Base-by-base conservation (phyloP, 2,329 filamentous ascomycete genomes). In the Aspergillus nomiae region DNA sequence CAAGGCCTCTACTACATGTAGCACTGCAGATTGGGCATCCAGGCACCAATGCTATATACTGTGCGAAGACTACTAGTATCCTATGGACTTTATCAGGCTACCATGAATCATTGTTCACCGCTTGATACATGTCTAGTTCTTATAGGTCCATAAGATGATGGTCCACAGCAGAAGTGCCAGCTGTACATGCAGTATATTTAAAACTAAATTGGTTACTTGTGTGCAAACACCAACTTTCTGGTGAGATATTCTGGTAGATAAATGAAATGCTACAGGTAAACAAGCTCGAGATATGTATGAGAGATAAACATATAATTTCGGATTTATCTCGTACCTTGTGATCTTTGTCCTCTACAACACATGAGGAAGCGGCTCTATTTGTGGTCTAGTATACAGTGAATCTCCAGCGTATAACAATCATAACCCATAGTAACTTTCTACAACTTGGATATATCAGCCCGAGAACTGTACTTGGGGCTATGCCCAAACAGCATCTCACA, bases 101-200 rank as follows among this genome's bases (percentile, higher is more conserved):
- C 51, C 24, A 11, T 55, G 12, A 9, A 38, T 55, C 32, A 16
- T 36, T 6, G 21, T 56, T 55, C 56, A 60, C 59, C 56, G 28
- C 32, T 51, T 60, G 63, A 53, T 64, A 67, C 63, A 62, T 68
- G 66, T 61, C 60, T 60, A 38, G 51, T 55, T 67, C 60, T 67
- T 34, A 68, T 63, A 68, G 66, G 66, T 56, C 60, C 51, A 19
- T 19, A 16, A 38, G n/a, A 51, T 24, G 9, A 38, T 53, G 51
- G 38, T 59, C 61, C 43, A 59, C 38, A n/a, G 57, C 53, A 56
- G 41, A 34, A 24, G 19, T 59, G 64, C 64, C 62, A 66, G 62
- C 28, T 64, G 64, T 62, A 62, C 61, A 57, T 60, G 59, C 59
- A 60, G 50, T 50, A 26, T 10, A 38, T 55, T 21, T 48, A 24